Conservation (phyloP, 2,329 filamentous ascomycete genomes). For the Cladosporium cucumerinum region DNA sequence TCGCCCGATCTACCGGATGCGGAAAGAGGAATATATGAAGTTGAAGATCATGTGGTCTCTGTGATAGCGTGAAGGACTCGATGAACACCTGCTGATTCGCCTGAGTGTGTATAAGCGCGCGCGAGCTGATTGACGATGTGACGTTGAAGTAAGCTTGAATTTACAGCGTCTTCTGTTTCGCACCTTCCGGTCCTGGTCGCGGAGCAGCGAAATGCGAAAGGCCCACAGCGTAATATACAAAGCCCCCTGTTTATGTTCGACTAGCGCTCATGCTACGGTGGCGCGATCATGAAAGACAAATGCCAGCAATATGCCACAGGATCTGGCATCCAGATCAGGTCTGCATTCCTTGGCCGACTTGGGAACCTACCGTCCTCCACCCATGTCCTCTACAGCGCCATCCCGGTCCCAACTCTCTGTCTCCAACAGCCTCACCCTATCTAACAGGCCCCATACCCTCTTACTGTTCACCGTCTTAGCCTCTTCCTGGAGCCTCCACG, state of each 20-base stretch:
- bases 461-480: slow-evolving; percentile 52
- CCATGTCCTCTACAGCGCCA: slow-evolving; percentile 60
- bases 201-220: background rate
- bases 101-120: background rate
- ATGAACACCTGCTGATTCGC: background rate
- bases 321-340: background rate
- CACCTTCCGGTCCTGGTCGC: background rate
- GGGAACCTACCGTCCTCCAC: slow-evolving; percentile 1
- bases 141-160: slow-evolving; percentile 1
- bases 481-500: slow-evolving; percentile 60
- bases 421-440: slow-evolving; percentile 63
- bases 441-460: slow-evolving; percentile 56
- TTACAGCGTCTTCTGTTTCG: background rate
- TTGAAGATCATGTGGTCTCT: background rate
- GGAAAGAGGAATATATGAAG: background rate
- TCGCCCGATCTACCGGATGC: background rate
- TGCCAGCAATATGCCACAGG: background rate
- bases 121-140: background rate
- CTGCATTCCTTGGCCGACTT: no score
- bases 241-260: background rate
- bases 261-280: background rate
- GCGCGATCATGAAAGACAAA: background rate
- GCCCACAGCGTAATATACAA: background rate
- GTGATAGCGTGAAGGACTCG: background rate
- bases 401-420: slow-evolving; percentile 68